Evolutionary conservation across 768 basidiomycete species (phyloP), one percentile per base, ranked within the genome.

Genomic region (Suillus clintonianus): DNA sequence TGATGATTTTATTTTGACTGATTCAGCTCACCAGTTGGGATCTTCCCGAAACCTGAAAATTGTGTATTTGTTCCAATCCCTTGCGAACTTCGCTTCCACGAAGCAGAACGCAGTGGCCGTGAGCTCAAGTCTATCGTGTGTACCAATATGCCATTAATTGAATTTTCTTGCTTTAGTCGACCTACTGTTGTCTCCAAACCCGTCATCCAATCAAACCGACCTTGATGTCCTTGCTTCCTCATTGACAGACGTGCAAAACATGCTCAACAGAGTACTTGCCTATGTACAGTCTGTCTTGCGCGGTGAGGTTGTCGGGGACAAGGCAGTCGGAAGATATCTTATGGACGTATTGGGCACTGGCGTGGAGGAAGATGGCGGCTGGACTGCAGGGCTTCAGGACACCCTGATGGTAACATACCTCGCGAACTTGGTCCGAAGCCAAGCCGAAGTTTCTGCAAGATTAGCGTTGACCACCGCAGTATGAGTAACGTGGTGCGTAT

Each of bases 361-460:
- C 62, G 85, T 86, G 14, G 88, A 90, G 39, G 91, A 90, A 76
- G 89, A 88, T 71, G 85, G 82, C 63, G 85, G 85, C 5, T 95
- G 94, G 81, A 89, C 91, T 70, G 79, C 87, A 11, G 88, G 88
- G 67, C 78, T 94, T 68, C 92, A 94, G 88, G 96, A 98, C 72
- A 93, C 90, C 30, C 82, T 99, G 67, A 97, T 97, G 91, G 87
- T 99, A 62, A 91, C 93, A 61, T 99, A 98, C 78, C 83, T 99
- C 69, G 92, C 94, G 30, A 97, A 94, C 75, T 85, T 99, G 69
- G 90, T 97, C 64, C 88, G 95, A 69, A 89, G 94, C 62, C 96
- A 99, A 80, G 91, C 93, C 56, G 96, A 98, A 77, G 87, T 97
- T 41, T 94, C 94, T 3, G 86, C 92, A 37, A 86, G 96, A 70